Base-by-base conservation (phyloP, 2,329 filamentous ascomycete species). In the Pleurostoma richardsiae region DNA sequence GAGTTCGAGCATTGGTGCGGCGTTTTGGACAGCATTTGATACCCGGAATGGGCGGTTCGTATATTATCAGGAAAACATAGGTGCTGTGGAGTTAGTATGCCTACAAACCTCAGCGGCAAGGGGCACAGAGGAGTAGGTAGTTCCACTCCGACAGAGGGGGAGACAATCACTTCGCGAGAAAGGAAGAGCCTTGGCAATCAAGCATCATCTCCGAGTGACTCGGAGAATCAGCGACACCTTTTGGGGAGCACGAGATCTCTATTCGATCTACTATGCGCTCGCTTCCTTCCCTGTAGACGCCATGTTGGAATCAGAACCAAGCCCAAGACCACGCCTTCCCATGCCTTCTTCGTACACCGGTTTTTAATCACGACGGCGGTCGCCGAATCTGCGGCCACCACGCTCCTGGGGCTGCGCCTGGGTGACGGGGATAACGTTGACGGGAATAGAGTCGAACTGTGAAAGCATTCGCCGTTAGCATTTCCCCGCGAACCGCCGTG, bases 381-480 rank as follows among this genome's bases (percentile, higher is more conserved):
- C 70, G 43, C 65, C 73, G 49, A 77, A 65, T 31, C 68, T 62
- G 31, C 69, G 62, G 49, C 63, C 82, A 57, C 76, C 75, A 60
- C 90, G 88, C 78, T 96, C 91, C 66, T 81, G 73, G 56, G 81
- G 74, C 80, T 96, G 91, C 71, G 89, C 83, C 79, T 97, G 91
- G 61, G 86, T 80, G 60, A 99, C 90, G 59, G 86, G 76, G 63
- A 95, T 84, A 65, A 97, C 90, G 77, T 95, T 96, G 86, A 96
- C 90, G 71, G 92, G 88, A 74, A 99, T 91, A 61, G 84, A 83
- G 76, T 99, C 94, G 81, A 99, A 99, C 91, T 96, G 64, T 53
- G 60, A 42, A 41, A 36, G 51, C 30, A 6, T 19, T 3, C 28
- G 11, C 27, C 5, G 46, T 49, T 26, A 54, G 47, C 28, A 26